These are phyloP conservation scores for Ilyonectria destructans DNA, from an alignment of 2,329 filamentous ascomycete genomes.

Conservation along the genomic window DNA sequence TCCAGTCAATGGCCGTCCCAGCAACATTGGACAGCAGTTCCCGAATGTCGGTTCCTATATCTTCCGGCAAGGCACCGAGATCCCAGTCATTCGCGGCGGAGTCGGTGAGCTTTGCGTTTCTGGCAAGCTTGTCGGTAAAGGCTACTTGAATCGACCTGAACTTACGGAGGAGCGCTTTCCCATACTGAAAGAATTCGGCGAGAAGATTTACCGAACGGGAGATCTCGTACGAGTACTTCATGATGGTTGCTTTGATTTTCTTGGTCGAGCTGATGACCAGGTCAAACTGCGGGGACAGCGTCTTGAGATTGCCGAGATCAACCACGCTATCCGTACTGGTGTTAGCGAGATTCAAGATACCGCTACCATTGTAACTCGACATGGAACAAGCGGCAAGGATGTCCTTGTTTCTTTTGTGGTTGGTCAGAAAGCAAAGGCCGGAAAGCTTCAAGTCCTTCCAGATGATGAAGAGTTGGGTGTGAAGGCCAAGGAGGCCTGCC, in stretches of 20 bases:
- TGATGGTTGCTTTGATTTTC: constrained; percentile 88
- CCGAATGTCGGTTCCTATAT: constrained; percentile 91
- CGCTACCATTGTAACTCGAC: constrained; percentile 81
- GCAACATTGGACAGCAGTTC: constrained; percentile 91
- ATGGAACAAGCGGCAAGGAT: constrained; percentile 82
- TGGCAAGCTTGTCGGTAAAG: constrained; percentile 89
- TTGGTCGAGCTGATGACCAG: constrained; percentile 91
- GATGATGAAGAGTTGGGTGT: constrained; percentile 59
- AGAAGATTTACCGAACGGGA: constrained; percentile 87
- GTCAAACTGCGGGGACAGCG: constrained; percentile 92
- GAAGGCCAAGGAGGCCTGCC: constrained; percentile 75
- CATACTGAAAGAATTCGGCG: constrained; percentile 67
- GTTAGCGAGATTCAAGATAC: constrained; percentile 76
- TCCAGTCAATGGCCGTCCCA: constrained; percentile 82
- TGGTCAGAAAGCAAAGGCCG: constrained; percentile 21
- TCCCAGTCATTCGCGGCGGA: constrained; percentile 82
- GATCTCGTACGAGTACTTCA: constrained; percentile 88
- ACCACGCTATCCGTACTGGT: constrained; percentile 81
- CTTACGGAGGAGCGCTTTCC: constrained; percentile 86
- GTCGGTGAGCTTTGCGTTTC: constrained; percentile 92
- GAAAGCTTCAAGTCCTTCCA: constrained; percentile 43
- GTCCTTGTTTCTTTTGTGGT: constrained; percentile 85
- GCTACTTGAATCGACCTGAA: constrained; percentile 87
- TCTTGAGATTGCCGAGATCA: constrained; percentile 93
- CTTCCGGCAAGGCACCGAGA: constrained; percentile 77